These are phyloP conservation scores for Carpinus viminea DNA, from an alignment of 306 rosid genomes.

Conservation along the genomic window DNA sequence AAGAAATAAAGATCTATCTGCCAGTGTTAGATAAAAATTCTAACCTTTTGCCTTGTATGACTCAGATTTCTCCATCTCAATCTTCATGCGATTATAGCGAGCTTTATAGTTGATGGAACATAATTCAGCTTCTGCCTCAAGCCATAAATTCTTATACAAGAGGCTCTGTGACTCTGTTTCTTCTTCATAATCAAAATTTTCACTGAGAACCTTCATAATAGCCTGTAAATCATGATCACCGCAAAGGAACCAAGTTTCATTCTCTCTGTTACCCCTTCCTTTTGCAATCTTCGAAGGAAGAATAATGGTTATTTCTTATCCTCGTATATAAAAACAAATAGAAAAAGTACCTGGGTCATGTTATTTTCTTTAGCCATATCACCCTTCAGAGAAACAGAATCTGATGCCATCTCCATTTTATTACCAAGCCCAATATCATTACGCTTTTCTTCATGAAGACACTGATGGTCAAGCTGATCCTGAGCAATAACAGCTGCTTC, in stretches of 20 bases:
- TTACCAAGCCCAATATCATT: conserved; percentile 31
- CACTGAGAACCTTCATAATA: conserved; percentile 67
- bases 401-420: conserved; percentile 30
- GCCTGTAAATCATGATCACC: conserved; percentile 50
- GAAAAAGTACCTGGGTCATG: conserved; percentile 64
- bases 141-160: conserved; percentile 86
- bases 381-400: conserved; percentile 34
- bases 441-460: conserved; percentile 32
- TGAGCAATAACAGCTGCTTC: conserved; percentile 30
- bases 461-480: conserved; percentile 35
- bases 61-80: conserved; percentile 60
- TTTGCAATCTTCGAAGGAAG: conserved; percentile 10
- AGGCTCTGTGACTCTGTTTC: conserved; percentile 51
- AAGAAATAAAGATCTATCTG: conserved; percentile 9
- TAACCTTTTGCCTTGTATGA: conserved; percentile 54
- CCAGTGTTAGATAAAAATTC: conserved; percentile 2
- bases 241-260: conserved; percentile 10
- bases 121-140: conserved; percentile 92
- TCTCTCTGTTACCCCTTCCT: conserved; percentile 1
- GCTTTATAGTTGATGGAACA: conserved; percentile 67
- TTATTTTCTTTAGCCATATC: conserved; percentile 50
- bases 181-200: conserved; percentile 62
- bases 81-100: conserved; percentile 70
- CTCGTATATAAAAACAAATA: conserved; percentile 14
- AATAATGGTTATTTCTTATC: not conserved